A percentile compares a stretch with the other conserved stretches of the same genome.
phyloP scores from a whole-genome alignment of 495 filamentous ascomycete genomes.

The Penicillium nucicola region DNA sequence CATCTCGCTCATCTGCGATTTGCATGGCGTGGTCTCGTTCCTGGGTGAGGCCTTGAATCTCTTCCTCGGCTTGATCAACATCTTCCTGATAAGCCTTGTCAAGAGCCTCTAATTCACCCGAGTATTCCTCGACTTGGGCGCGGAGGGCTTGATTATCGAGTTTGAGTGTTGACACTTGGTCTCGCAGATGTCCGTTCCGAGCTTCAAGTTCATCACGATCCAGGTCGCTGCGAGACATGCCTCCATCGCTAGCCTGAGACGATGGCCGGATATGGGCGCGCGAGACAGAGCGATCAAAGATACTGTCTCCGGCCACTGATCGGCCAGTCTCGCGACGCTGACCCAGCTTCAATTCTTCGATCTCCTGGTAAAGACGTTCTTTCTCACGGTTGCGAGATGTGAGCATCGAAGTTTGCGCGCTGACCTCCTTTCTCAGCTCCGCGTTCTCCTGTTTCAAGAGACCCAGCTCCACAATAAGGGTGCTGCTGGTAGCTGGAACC shows the following conservation, averaged over 20 bases:
- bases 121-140: constrained; percentile 64
- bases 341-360: constrained; percentile 89
- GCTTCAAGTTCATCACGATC: constrained; percentile 86
- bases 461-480: constrained; percentile 68
- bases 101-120: constrained; percentile 62
- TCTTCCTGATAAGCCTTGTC: constrained; percentile 71
- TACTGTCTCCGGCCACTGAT: constrained; percentile 79
- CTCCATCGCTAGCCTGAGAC: constrained; percentile 67
- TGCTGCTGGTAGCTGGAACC: constrained; percentile 59
- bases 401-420: constrained; percentile 95
- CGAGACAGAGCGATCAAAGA: constrained; percentile 89
- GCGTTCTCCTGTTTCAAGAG: constrained; percentile 89
- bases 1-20: constrained; percentile 74
- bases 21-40: constrained; percentile 85
- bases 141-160: constrained; percentile 81
- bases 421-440: constrained; percentile 85
- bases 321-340: constrained; percentile 64
- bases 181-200: constrained; percentile 76
- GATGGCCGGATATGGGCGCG: constrained; percentile 70
- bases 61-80: constrained; percentile 70
- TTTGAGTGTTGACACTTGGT: constrained; percentile 78
- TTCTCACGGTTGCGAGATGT: constrained; percentile 94
- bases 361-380: constrained; percentile 92
- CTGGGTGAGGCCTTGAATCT: constrained; percentile 74
- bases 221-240: constrained; percentile 69